phyloP scores from a whole-genome alignment of 2,329 filamentous ascomycete species.

The Biscogniauxia sp. region DNA sequence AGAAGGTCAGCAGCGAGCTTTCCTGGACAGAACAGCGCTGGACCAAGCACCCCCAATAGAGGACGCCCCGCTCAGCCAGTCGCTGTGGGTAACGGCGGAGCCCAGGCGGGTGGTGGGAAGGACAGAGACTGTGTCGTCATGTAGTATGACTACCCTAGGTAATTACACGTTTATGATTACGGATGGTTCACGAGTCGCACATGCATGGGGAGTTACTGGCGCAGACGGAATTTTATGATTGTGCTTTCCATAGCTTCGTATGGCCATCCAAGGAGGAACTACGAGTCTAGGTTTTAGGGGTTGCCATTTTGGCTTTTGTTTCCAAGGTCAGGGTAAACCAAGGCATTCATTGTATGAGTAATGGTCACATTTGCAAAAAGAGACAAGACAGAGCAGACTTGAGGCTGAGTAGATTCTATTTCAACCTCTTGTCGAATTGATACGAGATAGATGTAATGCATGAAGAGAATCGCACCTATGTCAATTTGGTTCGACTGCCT shows the following conservation, averaged over 20 bases:
- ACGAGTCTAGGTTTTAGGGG: background rate
- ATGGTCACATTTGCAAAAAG: background rate
- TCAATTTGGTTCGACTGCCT: too few relatives aligned
- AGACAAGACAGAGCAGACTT: background rate
- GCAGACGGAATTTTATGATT: background rate
- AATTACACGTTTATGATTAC: background rate
- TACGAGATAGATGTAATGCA: too few relatives aligned
- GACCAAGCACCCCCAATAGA: constrained; percentile 22
- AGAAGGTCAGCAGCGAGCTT: constrained; percentile 16
- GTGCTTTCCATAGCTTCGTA: background rate
- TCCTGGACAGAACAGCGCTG: constrained; percentile 13
- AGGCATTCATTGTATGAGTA: background rate
- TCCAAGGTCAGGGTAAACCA: background rate
- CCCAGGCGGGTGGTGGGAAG: constrained; percentile 15
- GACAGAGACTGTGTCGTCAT: constrained; percentile 32
- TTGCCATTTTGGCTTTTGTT: too few relatives aligned
- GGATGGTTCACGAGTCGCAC: background rate
- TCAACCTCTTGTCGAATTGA: background rate
- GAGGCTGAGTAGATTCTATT: background rate
- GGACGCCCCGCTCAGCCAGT: constrained; percentile 38
- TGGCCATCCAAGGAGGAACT: background rate
- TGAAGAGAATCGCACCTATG: too few relatives aligned
- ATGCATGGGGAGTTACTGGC: background rate
- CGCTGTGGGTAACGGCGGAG: constrained; percentile 9
- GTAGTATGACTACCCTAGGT: constrained; percentile 24